phyloP scores from a whole-genome alignment of 2,329 filamentous ascomycete genomes.

The Epichloe sp. region DNA sequence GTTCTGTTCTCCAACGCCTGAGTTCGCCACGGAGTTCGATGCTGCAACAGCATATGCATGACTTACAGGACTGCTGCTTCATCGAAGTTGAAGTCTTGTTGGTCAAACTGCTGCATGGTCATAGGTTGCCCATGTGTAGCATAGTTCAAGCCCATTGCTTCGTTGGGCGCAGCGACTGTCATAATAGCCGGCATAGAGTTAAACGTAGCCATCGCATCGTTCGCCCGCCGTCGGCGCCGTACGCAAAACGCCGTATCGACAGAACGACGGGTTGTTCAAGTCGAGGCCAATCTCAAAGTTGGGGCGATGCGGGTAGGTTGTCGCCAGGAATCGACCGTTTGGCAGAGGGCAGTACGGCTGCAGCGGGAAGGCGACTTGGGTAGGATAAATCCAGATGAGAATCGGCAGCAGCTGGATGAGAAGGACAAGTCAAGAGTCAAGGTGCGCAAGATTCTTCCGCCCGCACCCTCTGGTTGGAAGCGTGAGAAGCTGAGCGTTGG shows the following conservation, averaged over 20 bases:
- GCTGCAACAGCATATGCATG: neutral
- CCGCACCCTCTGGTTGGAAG: too few species aligned
- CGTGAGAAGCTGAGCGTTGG: too few species aligned
- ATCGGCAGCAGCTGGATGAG: neutral
- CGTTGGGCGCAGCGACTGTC: constrained; percentile 29
- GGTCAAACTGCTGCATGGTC: constrained; percentile 38
- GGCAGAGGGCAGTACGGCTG: neutral
- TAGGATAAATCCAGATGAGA: neutral
- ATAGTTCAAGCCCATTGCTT: constrained; percentile 33
- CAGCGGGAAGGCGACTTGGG: neutral
- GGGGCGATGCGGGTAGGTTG: neutral
- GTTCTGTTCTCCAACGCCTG: neutral
- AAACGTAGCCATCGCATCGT: constrained; percentile 45
- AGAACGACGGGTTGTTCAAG: neutral
- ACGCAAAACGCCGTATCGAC: constrained; percentile 5
- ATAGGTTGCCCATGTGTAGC: constrained; percentile 22
- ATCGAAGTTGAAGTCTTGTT: constrained; percentile 39
- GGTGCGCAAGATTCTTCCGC: neutral
- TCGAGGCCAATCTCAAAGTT: neutral
- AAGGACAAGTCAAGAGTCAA: neutral
- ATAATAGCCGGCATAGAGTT: constrained; percentile 42
- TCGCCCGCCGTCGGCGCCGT: constrained; percentile 18
- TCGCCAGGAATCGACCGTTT: neutral
- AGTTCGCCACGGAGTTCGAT: neutral
- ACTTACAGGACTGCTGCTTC: constrained; percentile 43